Base-by-base conservation (phyloP, 225 moss, liverwort and hornwort species). In the Lunularia cruciata region DNA sequence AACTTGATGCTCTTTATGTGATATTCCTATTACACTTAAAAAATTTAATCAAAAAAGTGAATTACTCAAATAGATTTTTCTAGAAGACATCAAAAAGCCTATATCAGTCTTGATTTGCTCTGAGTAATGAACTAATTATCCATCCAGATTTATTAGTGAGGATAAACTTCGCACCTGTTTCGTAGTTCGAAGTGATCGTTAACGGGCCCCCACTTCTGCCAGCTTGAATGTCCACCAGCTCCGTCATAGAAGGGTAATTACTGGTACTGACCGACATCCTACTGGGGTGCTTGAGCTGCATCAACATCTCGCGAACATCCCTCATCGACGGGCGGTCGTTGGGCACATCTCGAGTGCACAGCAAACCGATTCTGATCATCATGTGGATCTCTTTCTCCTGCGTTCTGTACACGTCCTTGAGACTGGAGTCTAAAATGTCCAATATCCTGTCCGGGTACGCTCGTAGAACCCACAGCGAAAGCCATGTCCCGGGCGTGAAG, bases 381-480 rank as follows among this genome's bases (percentile, higher is more conserved):
- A 71, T 74, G 33, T 63, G 79, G 38, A 75, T 52, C 0, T 52
- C 79, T 28, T 52, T 18, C 22, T 69, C 34, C 13, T 67, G 38
- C 25, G 37, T 54, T 26, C 23, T 54, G 57, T 75, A 48, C 27
- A 59, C 65, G 18, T 57, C 2, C 42, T 62, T 32, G 8, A 79
- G 75, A 22, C 58, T 18, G 3, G 49, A 28, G 65, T 79, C 79
- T 5, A 79, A 60, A 35, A 79, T 51, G 6, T 74, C 45, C 22
- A 59, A 43, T 7, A 75, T 37, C 4, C 47, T 25, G 4, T 78
- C 68, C 6, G 60, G 43, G 32, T 40, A 68, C 0, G 60, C 30
- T 2, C 61, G 6, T 4, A 56, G 11, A n/a, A 79, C 79, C 79
- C 79, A 79, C 46, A 74, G 65, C 16, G 75, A 74, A 48, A 72